phyloP scores from a whole-genome alignment of 129 eudicot genomes.

The Lonicera japonica region DNA sequence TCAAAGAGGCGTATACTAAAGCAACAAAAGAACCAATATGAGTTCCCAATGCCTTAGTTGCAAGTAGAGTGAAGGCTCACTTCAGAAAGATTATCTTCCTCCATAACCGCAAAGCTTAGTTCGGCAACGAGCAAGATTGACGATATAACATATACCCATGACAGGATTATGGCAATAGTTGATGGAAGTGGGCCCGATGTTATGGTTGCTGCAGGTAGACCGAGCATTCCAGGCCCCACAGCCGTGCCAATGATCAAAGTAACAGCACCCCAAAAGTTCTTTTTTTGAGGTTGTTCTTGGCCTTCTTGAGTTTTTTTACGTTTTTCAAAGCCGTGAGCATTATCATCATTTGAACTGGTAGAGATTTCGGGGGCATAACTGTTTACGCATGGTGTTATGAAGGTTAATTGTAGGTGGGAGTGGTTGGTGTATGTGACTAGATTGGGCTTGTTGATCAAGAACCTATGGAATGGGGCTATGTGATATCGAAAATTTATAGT shows the following conservation, averaged over 20 bases:
- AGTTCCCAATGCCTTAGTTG: constrained; percentile 28
- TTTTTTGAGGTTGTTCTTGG: constrained; percentile 8
- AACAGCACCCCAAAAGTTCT: constrained; percentile 48
- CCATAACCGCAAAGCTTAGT: constrained; percentile 44
- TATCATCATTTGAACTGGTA: not conserved
- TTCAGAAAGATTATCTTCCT: constrained; percentile 32
- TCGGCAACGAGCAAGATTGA: constrained; percentile 37
- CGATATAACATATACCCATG: constrained; percentile 44
- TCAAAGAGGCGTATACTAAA: constrained; percentile 30
- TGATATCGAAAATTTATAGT: not conserved
- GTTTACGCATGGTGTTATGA: not conserved
- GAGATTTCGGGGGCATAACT: not conserved
- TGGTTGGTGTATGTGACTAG: not conserved
- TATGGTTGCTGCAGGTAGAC: constrained; percentile 40
- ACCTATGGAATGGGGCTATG: not conserved
- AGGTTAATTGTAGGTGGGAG: not conserved
- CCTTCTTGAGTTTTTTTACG: not conserved
- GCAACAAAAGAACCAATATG: constrained; percentile 33
- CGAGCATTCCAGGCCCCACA: constrained; percentile 50
- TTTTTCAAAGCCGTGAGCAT: not conserved
- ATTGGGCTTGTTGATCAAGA: not conserved
- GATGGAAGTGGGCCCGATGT: constrained; percentile 39
- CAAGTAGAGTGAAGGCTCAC: constrained; percentile 42
- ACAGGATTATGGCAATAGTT: constrained; percentile 31
- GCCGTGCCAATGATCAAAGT: constrained; percentile 40